Evolutionary conservation across 108 stramenopile species (phyloP).

Genomic region (Nitzschia palea): DNA sequence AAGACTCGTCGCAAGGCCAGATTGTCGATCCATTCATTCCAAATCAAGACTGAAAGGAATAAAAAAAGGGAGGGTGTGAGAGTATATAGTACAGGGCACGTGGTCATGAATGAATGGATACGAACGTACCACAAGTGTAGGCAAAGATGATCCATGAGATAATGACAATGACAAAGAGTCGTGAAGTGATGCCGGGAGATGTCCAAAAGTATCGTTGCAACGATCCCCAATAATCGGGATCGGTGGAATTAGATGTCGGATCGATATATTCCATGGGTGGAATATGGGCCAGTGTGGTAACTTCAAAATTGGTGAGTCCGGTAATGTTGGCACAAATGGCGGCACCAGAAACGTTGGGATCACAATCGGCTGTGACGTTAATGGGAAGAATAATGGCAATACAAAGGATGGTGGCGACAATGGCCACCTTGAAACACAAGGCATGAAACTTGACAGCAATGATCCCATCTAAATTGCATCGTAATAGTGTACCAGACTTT

Average conservation of each 20-base stretch:
- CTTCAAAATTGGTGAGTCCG: constrained; percentile 61
- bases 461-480: constrained; percentile 80
- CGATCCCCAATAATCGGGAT: neutral
- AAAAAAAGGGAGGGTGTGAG: neutral
- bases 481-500: constrained; percentile 55
- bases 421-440: constrained; percentile 53
- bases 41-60: constrained; percentile 28
- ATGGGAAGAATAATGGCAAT: constrained; percentile 65
- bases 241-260: neutral
- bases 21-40: constrained; percentile 71
- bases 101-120: no score
- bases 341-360: neutral
- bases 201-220: constrained; percentile 1
- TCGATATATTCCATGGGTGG: constrained; percentile 21
- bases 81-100: neutral
- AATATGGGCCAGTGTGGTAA: constrained; percentile 75
- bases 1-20: constrained; percentile 77
- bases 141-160: constrained; percentile 16
- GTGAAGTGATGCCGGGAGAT: constrained; percentile 8
- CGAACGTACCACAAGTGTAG: constrained; percentile 40
- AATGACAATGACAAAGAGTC: constrained; percentile 16
- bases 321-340: constrained; percentile 12
- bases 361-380: constrained; percentile 55
- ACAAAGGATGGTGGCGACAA: constrained; percentile 56
- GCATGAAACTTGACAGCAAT: constrained; percentile 74